Evolutionary conservation across 805 yeast species (phyloP), one percentile per base, ranked within the genome.

Genomic region (Ogataea neopini): DNA sequence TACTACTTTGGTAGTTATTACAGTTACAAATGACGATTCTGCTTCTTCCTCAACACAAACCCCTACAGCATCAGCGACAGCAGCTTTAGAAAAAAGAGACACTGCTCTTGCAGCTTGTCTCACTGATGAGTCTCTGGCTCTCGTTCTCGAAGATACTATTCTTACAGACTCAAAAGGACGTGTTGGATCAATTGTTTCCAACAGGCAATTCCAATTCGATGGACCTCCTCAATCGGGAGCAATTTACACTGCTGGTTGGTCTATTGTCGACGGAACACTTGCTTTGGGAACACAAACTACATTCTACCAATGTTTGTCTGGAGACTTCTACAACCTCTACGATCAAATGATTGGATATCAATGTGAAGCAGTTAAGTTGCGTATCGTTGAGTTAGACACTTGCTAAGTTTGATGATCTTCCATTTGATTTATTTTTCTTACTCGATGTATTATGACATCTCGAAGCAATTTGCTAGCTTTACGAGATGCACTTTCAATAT

Each of bases 191-290:
- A 83, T 85, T 69, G 92, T 85, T 58, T 83, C 90, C 45, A 85
- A 84, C 82, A 76, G 86, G 74, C 92, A 85, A 73, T 81, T 83
- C 77, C 88, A 83, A 71, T 83, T 82, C 63, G 88, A 84, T 64
- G 88, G 88, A 64, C 87, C 87, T 49, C 84, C 91, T 62, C 92
- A 85, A 75, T 88, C 86, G 28, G 87, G 86, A 68, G 75, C 86
- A 49, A 76, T 81, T 58, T 79, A 75, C 60, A 84, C 86, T 53
- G 79, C 76, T 40, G 84, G 85, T 51, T 79, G 84, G 85, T 73
- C 81, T 43, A 72, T 80, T 50, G 71, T 79, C 43, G 77, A 76
- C 54, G 83, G 76, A 17, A 80, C 79, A 68, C 76, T 84, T 61
- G 88, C 88, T 28, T 68, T 84, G 52, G 90, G 88, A 69, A 68